Percentiles rank a stretch among this genome's conserved stretches.
Conservation (phyloP, 2,329 filamentous ascomycete species). For the Nectriaceae sp. region DNA sequence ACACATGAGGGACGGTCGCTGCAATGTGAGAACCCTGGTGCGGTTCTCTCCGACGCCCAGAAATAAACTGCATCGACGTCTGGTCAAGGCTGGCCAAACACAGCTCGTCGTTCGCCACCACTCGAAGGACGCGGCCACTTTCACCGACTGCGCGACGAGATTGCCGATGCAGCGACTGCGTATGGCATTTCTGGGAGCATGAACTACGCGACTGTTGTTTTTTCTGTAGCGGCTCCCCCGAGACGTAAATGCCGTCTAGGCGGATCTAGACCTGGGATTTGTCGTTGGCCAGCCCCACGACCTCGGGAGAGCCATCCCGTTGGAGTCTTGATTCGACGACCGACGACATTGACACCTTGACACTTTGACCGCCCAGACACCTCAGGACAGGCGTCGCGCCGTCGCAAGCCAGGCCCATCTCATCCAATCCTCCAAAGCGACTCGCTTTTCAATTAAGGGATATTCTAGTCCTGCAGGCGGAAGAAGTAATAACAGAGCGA, state of each 20-base stretch:
- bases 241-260: not conserved
- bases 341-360: not conserved
- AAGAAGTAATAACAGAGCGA: conserved; percentile 25
- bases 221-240: not conserved
- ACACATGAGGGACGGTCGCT: not conserved
- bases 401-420: too few relatives aligned
- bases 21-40: conserved; percentile 20
- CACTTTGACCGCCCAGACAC: too few relatives aligned
- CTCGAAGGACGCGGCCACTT: not conserved
- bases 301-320: conserved; percentile 22
- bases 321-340: conserved; percentile 33
- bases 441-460: too few relatives aligned
- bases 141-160: not conserved
- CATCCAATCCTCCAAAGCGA: too few relatives aligned
- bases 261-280: not conserved
- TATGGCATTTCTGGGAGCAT: too few relatives aligned
- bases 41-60: conserved; percentile 21
- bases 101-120: not conserved
- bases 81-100: not conserved
- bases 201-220: too few relatives aligned
- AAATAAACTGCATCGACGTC: not conserved
- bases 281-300: conserved; percentile 18
- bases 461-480: too few relatives aligned
- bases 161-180: not conserved
- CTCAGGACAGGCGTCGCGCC: too few relatives aligned